Evolutionary conservation across 2,329 filamentous ascomycete species (phyloP), one percentile per base, ranked within the genome.

Genomic region (Exophiala phaeomuriformis): DNA sequence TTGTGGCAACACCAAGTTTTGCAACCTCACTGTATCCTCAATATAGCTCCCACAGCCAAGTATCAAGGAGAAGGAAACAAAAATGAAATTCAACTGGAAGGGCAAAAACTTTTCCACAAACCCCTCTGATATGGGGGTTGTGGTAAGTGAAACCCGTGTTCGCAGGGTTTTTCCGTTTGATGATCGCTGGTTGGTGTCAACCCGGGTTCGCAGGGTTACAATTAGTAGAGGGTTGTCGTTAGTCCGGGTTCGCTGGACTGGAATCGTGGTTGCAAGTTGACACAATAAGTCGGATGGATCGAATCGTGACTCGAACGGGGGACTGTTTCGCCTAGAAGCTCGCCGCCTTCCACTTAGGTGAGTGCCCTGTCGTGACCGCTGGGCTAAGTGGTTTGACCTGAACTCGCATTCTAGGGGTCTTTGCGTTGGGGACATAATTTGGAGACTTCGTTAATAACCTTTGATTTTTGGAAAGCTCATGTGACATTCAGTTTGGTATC

Each of bases 401-500:
- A 50, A 47, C 51, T 12, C 47, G 9, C 31, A 19, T 27, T 27
- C 6, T 47, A 57, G 55, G 55, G 55, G 40, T 55, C 51, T 54
- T 52, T 48, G 55, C 46, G 55, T 57, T 57, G 45, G n/a, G 48
- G 39, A 39, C 40, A 49, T 31, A 37, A 45, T 54, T 35, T 30
- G 10, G 36, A 9, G 6, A 30, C 40, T 35, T 28, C 39, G 47
- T 9, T 47, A 19, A 53, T 50, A 57, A 30, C 43, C 47, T 35
- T 52, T 30, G 29, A 53, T 39, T 53, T 57, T 53, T 31, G 36
- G 29, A 5, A 19, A 28, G 12, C 29, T 42, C 52, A 47, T 45
- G 47, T 55, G 52, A 49, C 47, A 29, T 27, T 36, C 42, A 31
- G 19, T 42, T 36, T 19, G 19, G 19, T 19, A 19, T 19, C 19